Conservation (phyloP, 1,284 basidiomycete species). For the Taiwanofungus camphoratus region DNA sequence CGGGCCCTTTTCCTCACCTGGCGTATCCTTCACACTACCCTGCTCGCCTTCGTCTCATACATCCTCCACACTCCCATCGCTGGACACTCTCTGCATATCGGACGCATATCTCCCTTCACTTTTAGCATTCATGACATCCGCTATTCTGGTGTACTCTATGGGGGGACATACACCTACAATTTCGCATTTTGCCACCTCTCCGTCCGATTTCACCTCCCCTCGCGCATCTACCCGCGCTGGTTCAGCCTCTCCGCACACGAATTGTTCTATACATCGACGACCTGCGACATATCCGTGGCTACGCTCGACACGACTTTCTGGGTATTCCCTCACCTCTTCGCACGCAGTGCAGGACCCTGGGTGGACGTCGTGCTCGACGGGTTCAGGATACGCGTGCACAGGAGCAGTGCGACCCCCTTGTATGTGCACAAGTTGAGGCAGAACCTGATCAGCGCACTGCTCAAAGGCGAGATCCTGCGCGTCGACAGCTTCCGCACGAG, state of each 20-base stretch:
- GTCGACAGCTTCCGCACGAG: slow-evolving; percentile 34
- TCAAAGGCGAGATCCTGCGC: slow-evolving; percentile 35
- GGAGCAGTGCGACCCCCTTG: slow-evolving; percentile 31
- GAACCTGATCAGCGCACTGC: slow-evolving; percentile 33
- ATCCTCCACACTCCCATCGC: slow-evolving; percentile 12
- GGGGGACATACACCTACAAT: slow-evolving; percentile 17
- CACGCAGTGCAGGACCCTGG: slow-evolving; percentile 33
- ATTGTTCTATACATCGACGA: slow-evolving; percentile 29
- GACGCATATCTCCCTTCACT: slow-evolving; percentile 11
- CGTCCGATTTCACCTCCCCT: slow-evolving; percentile 30
- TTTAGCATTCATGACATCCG: slow-evolving; percentile 16
- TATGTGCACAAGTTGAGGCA: slow-evolving; percentile 33
- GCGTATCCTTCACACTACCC: slow-evolving; percentile 2
- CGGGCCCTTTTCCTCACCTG: too few species aligned
- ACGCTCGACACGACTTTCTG: slow-evolving; percentile 27
- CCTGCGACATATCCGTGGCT: slow-evolving; percentile 28
- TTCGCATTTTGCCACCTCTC: slow-evolving; percentile 14
- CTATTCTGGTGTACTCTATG: slow-evolving; percentile 16
- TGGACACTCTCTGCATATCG: slow-evolving; percentile 18
- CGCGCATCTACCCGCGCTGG: slow-evolving; percentile 27
- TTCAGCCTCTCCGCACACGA: slow-evolving; percentile 25
- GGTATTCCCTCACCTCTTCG: slow-evolving; percentile 36
- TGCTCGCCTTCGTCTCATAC: slow-evolving; percentile 15
- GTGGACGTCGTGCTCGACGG: slow-evolving; percentile 30
- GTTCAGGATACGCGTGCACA: slow-evolving; percentile 31